Percentiles rank a stretch among this genome's conserved stretches.
phyloP scores from a whole-genome alignment of 1,139 yeast genomes.

The Suhomyces guaymorum region DNA sequence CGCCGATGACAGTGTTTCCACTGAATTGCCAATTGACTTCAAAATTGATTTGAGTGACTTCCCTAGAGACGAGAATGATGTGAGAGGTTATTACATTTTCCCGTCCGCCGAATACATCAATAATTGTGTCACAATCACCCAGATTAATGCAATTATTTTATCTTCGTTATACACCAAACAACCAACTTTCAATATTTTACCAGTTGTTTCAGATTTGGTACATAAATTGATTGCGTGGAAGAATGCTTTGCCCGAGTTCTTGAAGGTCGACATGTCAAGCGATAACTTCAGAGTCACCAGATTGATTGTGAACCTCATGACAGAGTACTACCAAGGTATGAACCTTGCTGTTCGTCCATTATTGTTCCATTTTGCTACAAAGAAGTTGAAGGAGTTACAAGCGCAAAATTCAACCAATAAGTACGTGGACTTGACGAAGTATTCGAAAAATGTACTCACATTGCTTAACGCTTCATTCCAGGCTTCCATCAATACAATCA shows the following conservation, averaged over 20 bases:
- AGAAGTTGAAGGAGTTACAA: conserved; percentile 58
- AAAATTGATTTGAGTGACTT: conserved; percentile 58
- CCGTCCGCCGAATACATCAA: conserved; percentile 80
- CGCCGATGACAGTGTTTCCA: conserved; percentile 75
- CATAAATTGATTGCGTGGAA: conserved; percentile 73
- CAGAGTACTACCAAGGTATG: conserved; percentile 84
- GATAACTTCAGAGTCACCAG: conserved; percentile 62
- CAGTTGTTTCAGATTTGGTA: conserved; percentile 71
- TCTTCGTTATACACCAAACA: conserved; percentile 74
- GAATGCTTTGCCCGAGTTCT: conserved; percentile 59
- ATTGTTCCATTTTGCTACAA: conserved; percentile 73
- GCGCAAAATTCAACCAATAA: conserved; percentile 44
- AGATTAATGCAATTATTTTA: conserved; percentile 73
- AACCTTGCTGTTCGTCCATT: conserved; percentile 82
- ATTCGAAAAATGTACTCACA: conserved; percentile 67
- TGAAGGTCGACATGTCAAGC: conserved; percentile 62
- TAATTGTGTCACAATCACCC: conserved; percentile 79
- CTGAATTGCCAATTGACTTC: conserved; percentile 74
- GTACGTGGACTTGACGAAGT: conserved; percentile 66
- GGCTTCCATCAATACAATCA: conserved; percentile 77
- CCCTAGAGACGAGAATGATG: conserved; percentile 52
- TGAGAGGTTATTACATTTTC: conserved; percentile 61
- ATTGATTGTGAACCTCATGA: conserved; percentile 73
- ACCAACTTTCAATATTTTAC: conserved; percentile 71
- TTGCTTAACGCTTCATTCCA: conserved; percentile 79